Evolutionary conservation across 1,139 yeast species (phyloP).

Genomic region (Yamadazyma atmosphaerica): DNA sequence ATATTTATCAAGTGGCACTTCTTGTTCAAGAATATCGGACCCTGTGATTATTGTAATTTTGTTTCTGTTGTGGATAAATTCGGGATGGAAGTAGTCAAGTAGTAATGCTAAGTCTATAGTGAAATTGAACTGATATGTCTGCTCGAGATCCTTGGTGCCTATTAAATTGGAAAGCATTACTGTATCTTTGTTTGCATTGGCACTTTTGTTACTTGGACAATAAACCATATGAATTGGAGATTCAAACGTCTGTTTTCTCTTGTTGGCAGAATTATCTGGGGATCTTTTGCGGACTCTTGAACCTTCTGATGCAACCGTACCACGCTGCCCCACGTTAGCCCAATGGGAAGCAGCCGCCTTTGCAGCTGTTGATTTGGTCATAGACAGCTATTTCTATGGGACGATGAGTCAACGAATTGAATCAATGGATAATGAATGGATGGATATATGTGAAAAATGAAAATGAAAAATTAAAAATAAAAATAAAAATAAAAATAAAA

Average conservation of each 20-base stretch:
- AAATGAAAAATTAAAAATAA: too few relatives aligned
- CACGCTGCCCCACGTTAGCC: slow-evolving; percentile 13
- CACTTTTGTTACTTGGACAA: slow-evolving; percentile 24
- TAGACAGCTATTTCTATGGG: neutral
- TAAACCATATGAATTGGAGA: slow-evolving; percentile 27
- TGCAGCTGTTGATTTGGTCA: slow-evolving; percentile 23
- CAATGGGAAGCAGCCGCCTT: slow-evolving; percentile 28
- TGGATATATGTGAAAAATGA: too few relatives aligned
- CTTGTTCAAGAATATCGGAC: slow-evolving; percentile 15
- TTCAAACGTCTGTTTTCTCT: neutral
- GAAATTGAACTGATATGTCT: slow-evolving; percentile 53
- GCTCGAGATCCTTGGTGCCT: slow-evolving; percentile 30
- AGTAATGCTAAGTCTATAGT: slow-evolving; percentile 43
- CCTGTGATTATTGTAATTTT: slow-evolving; percentile 38
- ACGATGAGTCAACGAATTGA: neutral
- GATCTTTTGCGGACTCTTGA: too few relatives aligned
- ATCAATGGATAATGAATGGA: too few relatives aligned
- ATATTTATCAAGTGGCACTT: slow-evolving; percentile 14
- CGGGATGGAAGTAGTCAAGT: slow-evolving; percentile 31
- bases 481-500: too few relatives aligned
- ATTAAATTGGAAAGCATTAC: slow-evolving; percentile 26
- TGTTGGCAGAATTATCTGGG: too few relatives aligned
- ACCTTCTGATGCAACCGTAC: neutral
- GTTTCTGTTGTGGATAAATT: slow-evolving; percentile 18
- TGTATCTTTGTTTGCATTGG: slow-evolving; percentile 25